Percentiles rank a stretch among this genome's conserved stretches.
Evolutionary conservation across 305 asterid genomes (phyloP).

Genomic region (Fraxinus floribunda): DNA sequence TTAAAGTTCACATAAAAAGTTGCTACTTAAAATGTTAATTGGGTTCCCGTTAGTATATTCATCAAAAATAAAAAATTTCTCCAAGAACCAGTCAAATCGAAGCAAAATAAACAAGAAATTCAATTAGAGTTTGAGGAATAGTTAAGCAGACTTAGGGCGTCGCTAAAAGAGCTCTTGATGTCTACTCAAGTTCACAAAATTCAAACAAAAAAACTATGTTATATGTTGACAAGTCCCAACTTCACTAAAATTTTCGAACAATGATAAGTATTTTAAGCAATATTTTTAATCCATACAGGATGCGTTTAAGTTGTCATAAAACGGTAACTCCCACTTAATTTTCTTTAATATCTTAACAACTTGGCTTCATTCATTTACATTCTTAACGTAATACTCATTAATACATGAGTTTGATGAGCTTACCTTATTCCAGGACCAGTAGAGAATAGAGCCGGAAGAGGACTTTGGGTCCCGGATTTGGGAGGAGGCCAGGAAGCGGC

Average conservation of each 20-base stretch:
- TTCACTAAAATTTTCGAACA: neutral
- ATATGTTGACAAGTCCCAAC: neutral
- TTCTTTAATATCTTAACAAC: neutral
- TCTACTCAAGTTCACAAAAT: neutral
- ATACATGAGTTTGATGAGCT: neutral
- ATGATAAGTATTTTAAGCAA: neutral
- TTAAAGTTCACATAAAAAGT: neutral
- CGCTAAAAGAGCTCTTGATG: neutral
- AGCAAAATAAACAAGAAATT: neutral
- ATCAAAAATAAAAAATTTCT: neutral
- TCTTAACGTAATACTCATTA: neutral
- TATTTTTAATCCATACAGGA: neutral
- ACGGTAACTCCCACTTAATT: neutral
- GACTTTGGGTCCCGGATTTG: constrained; percentile 70
- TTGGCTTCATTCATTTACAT: neutral
- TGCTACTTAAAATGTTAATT: neutral
- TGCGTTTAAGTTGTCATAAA: neutral
- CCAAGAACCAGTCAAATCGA: neutral
- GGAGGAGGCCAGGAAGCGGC: constrained; percentile 78
- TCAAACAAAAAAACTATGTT: neutral
- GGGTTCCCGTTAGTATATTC: neutral
- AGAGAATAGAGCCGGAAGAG: constrained; percentile 60
- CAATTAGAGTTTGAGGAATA: neutral
- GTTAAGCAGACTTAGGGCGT: neutral
- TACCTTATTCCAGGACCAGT: constrained; percentile 97